Evolutionary conservation across 495 filamentous ascomycete species (phyloP), one percentile per base, ranked within the genome.

Genomic region (Podospora pseudopauciseta): DNA sequence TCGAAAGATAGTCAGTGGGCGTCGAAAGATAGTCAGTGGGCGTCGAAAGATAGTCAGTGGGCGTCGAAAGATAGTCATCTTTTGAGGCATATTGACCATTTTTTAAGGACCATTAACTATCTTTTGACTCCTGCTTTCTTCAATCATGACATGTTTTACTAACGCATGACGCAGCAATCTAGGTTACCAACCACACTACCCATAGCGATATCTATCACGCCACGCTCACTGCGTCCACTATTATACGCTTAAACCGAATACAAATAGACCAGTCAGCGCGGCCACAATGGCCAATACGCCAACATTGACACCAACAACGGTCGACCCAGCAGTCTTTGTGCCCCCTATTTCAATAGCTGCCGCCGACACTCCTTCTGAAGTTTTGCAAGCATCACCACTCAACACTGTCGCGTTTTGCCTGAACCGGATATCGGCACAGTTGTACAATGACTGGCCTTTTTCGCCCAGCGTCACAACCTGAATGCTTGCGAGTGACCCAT

Each of bases 341-440:
- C 30, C 62, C 9, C 0, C 53, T 23, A 23, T 23, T 19, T 15
- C 66, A n/a, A 75, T 55, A 15, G 73, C 67, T 4, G 64, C 65
- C 20, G 49, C 63, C 13, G 65, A 65, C n/a, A 82, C 66, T 1
- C 77, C 79, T 6, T 81, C 80, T 23, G 77, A 77, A 58, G 84
- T 88, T 64, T 75, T 75, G 77, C 87, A 90, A 13, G 75, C 64
- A 23, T 76, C 74, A n/a, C 71, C 79, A 5, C 66, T 62, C 18
- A 85, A 79, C 3, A 73, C 44, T 16, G 67, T 72, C 5, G 83
- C 87, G 13, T 77, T 74, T 58, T 77, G 67, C 26, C 77, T 77
- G 78, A 90, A 88, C 16, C 79, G 83, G 70, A 90, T 85, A 67
- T 90, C 88, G 65, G 87, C 86, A 72, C 88, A 90, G 70, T 89